Evolutionary conservation across 257 asterid genomes (phyloP), one percentile per base, ranked within the genome.

Genomic region (Plectranthus barbatus): DNA sequence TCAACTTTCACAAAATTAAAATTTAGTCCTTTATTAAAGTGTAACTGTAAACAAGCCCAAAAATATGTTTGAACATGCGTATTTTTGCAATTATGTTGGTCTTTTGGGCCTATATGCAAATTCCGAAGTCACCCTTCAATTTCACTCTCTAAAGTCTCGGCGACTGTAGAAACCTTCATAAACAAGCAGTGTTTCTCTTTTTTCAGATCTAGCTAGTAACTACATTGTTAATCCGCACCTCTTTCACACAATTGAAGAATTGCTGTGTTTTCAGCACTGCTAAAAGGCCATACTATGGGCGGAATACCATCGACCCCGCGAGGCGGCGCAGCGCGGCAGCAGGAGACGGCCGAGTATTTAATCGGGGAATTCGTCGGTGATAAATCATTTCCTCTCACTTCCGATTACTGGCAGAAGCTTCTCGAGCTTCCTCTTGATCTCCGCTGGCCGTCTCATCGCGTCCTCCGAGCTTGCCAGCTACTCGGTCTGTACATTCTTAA

Each of bases 391-490:
- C 92, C 95, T 34, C 75, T 93, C 31, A 55, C 65, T 54, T 90
- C 99, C 13, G 97, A 87, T 79, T 92, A 86, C 88, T 92, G 99
- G 99, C 86, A 86, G 87, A 83, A 86, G 89, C 96, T 92, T 67
- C 87, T 92, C 48, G 94, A 83, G 80, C 84, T 87, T 46, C 90
- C 97, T 36, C 84, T 92, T 67, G 84, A 84, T 76, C 95, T 92
- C 44, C 84, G 81, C 56, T 92, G 95, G 99, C 86, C 83, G 19
- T 52, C 88, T 42, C 61, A 82, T 73, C 96, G 97, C 57, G 88
- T 85, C 64, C 74, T 58, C 40, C 76, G 85, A 55, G 99, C 99
- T 78, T 89, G 95, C 71, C 80, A 71, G 29, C 85, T 77, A 56
- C 79, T 92, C 39, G 94, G 99, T 92, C 23, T 71, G 94, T 74